Conservation (phyloP, 2,329 filamentous ascomycete genomes). For the Diaporthe sp. region DNA sequence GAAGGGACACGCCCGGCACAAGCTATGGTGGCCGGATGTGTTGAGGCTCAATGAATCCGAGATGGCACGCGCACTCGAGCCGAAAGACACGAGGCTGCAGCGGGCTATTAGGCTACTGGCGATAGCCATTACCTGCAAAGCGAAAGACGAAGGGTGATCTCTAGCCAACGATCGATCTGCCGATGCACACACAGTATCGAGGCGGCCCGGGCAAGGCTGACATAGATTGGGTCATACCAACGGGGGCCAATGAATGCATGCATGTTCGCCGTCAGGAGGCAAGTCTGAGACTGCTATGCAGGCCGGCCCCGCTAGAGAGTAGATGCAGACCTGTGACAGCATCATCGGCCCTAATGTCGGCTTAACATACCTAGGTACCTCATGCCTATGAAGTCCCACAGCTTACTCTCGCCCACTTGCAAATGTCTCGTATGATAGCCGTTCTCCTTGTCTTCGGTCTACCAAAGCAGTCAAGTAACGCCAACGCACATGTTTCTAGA, state of each 20-base stretch:
- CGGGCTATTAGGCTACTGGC: neutral
- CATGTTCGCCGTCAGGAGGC: neutral
- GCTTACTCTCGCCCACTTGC: neutral
- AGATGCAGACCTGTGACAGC: neutral
- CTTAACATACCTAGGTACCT: neutral
- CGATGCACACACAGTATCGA: neutral
- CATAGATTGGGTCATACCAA: slow-evolving; percentile 5
- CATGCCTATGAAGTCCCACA: neutral
- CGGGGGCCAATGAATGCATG: neutral
- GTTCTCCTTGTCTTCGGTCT: neutral
- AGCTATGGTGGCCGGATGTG: no score
- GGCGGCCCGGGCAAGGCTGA: slow-evolving; percentile 13
- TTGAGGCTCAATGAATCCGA: neutral
- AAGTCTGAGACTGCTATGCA: slow-evolving; percentile 23
- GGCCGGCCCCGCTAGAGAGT: neutral
- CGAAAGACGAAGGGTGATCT: neutral
- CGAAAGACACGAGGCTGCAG: neutral
- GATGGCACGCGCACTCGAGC: neutral
- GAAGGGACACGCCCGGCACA: no score
- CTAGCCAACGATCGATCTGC: neutral
- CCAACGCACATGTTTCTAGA: neutral
- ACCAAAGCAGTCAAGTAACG: slow-evolving; percentile 11
- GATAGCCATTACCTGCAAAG: neutral
- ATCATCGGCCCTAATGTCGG: slow-evolving; percentile 9
- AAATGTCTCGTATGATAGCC: neutral